Percentiles rank a stretch among this genome's conserved stretches.
phyloP scores from a whole-genome alignment of 176 grass and related monocot species.

The Olyra latifolia region DNA sequence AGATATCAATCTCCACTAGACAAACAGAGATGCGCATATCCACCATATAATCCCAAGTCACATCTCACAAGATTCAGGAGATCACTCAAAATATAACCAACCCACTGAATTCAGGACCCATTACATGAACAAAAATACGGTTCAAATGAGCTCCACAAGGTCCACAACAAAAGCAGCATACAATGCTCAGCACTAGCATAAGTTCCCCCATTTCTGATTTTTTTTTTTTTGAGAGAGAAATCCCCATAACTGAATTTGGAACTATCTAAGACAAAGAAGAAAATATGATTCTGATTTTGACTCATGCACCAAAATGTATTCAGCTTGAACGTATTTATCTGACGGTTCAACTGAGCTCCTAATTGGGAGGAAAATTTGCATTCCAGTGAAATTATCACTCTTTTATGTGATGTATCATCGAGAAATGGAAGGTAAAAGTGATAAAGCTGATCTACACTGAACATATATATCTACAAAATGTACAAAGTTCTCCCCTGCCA shows the following conservation, averaged over 20 bases:
- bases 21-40: neutral
- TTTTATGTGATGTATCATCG: slow-evolving; percentile 31
- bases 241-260: neutral
- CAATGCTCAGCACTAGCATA: neutral
- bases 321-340: slow-evolving; percentile 6
- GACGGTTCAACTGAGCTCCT: slow-evolving; percentile 22
- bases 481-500: slow-evolving; percentile 49
- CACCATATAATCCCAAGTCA: neutral
- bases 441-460: slow-evolving; percentile 51
- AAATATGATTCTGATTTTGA: neutral
- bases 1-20: neutral
- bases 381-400: slow-evolving; percentile 22
- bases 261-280: neutral
- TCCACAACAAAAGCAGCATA: slow-evolving; percentile 11
- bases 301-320: slow-evolving; percentile 36
- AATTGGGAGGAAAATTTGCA: slow-evolving; percentile 34
- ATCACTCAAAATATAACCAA: slow-evolving; percentile 39
- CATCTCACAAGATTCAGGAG: slow-evolving; percentile 24
- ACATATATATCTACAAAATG: slow-evolving; percentile 54
- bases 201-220: no score
- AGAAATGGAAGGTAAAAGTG: slow-evolving; percentile 1
- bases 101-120: slow-evolving; percentile 25
- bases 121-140: slow-evolving; percentile 22
- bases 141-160: neutral
- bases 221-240: no score